Conservation (phyloP, 108 stramenopile species). For the Fistulifera solaris region DNA sequence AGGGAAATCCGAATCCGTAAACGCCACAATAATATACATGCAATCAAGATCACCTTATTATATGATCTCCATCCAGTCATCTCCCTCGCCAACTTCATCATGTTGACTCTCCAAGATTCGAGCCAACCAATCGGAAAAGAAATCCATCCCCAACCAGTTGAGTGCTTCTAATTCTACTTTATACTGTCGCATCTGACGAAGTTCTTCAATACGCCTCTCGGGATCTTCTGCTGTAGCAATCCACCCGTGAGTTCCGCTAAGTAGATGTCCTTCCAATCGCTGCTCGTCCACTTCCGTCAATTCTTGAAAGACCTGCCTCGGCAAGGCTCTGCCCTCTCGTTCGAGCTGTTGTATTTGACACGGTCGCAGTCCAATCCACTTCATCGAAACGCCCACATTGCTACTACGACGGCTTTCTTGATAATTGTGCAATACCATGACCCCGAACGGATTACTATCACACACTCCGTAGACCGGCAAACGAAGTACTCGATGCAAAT, state of each 20-base stretch:
- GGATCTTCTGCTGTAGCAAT: background rate
- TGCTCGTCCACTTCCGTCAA: conserved; percentile 52
- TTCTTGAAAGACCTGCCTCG: conserved; percentile 69
- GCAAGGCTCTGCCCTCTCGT: conserved; percentile 34
- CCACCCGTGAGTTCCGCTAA: conserved; percentile 14
- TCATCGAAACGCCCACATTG: conserved; percentile 38
- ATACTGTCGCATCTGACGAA: conserved; percentile 40
- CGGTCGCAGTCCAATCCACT: conserved; percentile 76
- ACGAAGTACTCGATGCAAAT: conserved; percentile 35
- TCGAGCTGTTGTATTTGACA: conserved; percentile 29
- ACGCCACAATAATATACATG: background rate
- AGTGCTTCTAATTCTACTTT: conserved; percentile 79
- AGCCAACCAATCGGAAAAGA: conserved; percentile 8
- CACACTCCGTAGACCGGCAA: conserved; percentile 69
- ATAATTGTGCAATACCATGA: conserved; percentile 65
- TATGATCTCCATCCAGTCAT: background rate
- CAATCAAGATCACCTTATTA: background rate
- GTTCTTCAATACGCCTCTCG: conserved; percentile 24
- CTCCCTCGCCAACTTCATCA: background rate
- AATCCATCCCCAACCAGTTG: conserved; percentile 64
- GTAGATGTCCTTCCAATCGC: conserved; percentile 22
- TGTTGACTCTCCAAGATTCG: conserved; percentile 5
- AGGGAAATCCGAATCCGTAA: conserved; percentile 82
- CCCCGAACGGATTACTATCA: conserved; percentile 80
- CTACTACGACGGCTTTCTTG: conserved; percentile 26